Base-by-base conservation (phyloP, 768 basidiomycete genomes). In the Suillus clintonianus region DNA sequence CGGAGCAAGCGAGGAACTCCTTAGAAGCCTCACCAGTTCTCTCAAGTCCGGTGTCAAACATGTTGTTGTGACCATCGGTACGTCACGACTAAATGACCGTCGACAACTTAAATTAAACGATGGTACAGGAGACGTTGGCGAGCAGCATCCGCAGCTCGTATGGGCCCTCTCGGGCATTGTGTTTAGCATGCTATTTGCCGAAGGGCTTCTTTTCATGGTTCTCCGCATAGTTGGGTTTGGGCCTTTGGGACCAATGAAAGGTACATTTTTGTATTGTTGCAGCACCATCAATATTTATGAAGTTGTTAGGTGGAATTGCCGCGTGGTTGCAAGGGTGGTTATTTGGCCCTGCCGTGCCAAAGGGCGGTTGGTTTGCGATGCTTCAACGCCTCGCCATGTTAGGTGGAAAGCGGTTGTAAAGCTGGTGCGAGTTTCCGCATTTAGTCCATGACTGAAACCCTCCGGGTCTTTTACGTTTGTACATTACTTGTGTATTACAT, bases 171-270 rank as follows among this genome's bases (percentile, higher is more conserved):
- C 78, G 22, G 60, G 73, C 57, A 62, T n/a, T 32, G 68, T 10
- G 69, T 51, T 43, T n/a, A n/a, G 43, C 4, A 10, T 43, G 43
- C 43, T n/a, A 43, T 43, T 45, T 45, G 43, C 43, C n/a, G 11
- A 45, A 45, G 43, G 64, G 67, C 14, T 81, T 19, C 62, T 77
- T 34, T 72, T 77, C 14, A 75, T 71, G 15, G 19, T 80, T 9
- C 60, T 78, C 14, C 54, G 72, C 10, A 10, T 79, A 4, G 75
- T 81, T 61, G 80, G 79, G 15, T 79, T 80, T 58, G 74, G 76
- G 0, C 74, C 75, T 11, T 43, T 24, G 19, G 78, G 77, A 7
- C 75, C 76, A 11, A 69, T 70, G 3, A 74, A 78, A 74, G 75
- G 78, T 76, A 48, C 19, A 24, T 32, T 22, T 1, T 41, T n/a